Base-by-base conservation (phyloP, 2,329 filamentous ascomycete species). In the Venturia asperata region DNA sequence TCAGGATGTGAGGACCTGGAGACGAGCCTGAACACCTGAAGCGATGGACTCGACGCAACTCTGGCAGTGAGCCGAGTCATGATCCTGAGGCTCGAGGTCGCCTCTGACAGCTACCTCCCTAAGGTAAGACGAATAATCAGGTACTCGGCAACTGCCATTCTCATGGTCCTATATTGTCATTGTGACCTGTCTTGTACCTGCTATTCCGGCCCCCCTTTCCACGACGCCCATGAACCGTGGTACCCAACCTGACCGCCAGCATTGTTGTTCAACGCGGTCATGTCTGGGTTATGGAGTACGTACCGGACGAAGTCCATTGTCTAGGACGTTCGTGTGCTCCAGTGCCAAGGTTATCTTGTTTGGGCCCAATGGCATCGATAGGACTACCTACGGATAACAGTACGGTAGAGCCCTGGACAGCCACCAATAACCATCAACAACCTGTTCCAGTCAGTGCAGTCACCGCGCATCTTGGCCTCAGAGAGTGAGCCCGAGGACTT, bases 321-420 rank as follows among this genome's bases (percentile, higher is more conserved):
- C 27, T 34, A 37, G 49, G 34, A 34, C 15, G n/a, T n/a, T 27
- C 52, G 10, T 19, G 11, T 24, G 10, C 15, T 34, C 49, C 24
- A 15, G 4, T 41, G 3, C 15, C 39, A 34, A 34, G 15, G 15
- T 58, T 1, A 37, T 37, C 30, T 58, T 5, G 5, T 10, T n/a
- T 39, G 27, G 52, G 52, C 15, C 5, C 19, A 21, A 34, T n/a
- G 5, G 15, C 5, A 37, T 58, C 52, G 30, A 58, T 37, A 37
- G 27, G 52, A n/a, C 19, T n/a, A n/a, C n/a, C n/a, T n/a, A n/a
- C n/a, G n/a, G n/a, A n/a, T n/a, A 13, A 34, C 15, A 15, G 49
- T 34, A 58, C 52, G 52, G 52, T n/a, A 58, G 39, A 41, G 30
- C 15, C 52, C 52, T 37, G 27, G 52, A 34, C 52, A 34, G 52